Evolutionary conservation across 805 yeast species (phyloP).

Genomic region (Priceomyces fermenticarens): DNA sequence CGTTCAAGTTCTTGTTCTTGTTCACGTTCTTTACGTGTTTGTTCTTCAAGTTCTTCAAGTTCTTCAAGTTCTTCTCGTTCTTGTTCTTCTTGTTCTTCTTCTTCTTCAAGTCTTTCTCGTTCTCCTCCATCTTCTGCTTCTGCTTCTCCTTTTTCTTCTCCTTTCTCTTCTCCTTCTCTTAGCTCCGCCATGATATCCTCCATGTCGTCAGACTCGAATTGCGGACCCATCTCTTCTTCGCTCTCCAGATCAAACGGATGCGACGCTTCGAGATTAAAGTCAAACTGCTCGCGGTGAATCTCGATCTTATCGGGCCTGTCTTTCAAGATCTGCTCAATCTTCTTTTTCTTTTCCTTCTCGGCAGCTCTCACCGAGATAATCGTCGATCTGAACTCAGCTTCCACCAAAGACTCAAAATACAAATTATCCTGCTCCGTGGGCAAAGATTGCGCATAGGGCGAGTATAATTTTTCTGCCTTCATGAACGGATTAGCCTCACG

Average conservation of each 20-base stretch:
- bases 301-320: slow-evolving; percentile 20
- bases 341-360: slow-evolving; percentile 24
- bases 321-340: slow-evolving; percentile 18
- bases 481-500: slow-evolving; percentile 30
- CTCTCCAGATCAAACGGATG: slow-evolving; percentile 16
- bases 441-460: slow-evolving; percentile 31
- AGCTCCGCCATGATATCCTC: slow-evolving; percentile 3
- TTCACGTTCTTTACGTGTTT: background rate
- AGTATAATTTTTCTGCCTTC: slow-evolving; percentile 35
- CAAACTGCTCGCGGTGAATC: slow-evolving; percentile 17
- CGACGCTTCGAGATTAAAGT: slow-evolving; percentile 9
- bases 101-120: background rate
- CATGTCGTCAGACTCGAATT: slow-evolving; percentile 1
- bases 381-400: slow-evolving; percentile 28
- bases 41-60: slow-evolving; percentile 1
- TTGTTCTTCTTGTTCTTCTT: background rate
- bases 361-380: slow-evolving; percentile 32
- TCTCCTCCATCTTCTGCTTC: background rate
- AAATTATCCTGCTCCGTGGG: slow-evolving; percentile 20
- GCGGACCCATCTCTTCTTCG: slow-evolving; percentile 9
- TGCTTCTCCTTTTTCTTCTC: background rate
- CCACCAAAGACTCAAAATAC: slow-evolving; percentile 19
- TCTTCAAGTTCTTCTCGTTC: background rate
- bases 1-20: background rate
- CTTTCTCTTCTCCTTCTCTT: background rate